Base-by-base conservation (phyloP, 768 basidiomycete genomes). In the Macrolepiota dolichaula region DNA sequence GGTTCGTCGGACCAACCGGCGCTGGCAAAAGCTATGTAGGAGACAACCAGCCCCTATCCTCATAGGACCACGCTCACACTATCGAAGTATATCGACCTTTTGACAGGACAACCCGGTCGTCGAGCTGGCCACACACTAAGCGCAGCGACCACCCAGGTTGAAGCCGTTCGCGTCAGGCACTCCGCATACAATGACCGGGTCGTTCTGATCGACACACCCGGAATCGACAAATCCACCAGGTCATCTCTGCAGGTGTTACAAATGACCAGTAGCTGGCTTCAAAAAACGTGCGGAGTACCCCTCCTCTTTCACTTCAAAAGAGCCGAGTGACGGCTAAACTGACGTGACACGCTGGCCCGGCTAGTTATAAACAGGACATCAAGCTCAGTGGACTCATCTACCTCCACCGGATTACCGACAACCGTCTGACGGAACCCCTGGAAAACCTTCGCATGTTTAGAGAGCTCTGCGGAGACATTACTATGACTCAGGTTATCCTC, bases 381-480 rank as follows among this genome's bases (percentile, higher is more conserved):
- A 63, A 59, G 36, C 37, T 66, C 36, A 32, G 57, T 13, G 62
- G 65, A 4, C 49, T 66, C 9, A 50, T 66, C 19, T 66, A 63
- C 44, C 57, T 66, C 11, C 54, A 63, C 29, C 51, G 60, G n/a
- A 64, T 66, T 37, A 57, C 62, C 2, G 55, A 52, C 24, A 61
- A 54, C n/a, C 55, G 62, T 11, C 47, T 63, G 56, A 40, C 53
- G 9, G 57, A 57, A 1, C 37, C 62, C 4, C 27, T 56, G 15
- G 32, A 56, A 24, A 66, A 57, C 51, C 25, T 63, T 11, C 49
- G 42, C 32, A 63, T 66, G 52, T 63, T 66, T 40, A 46, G 57
- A 44, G 13, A 51, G 2, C 40, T 66, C 1, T 66, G 65, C 24
- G 62, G 62, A 15, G 54, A 60, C 2, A 32, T 40, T 17, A 56